Percentiles rank a stretch among this genome's conserved stretches.
These are phyloP conservation scores for Mrakia blollopis DNA, from an alignment of 768 basidiomycete species.

Conservation along the genomic window DNA sequence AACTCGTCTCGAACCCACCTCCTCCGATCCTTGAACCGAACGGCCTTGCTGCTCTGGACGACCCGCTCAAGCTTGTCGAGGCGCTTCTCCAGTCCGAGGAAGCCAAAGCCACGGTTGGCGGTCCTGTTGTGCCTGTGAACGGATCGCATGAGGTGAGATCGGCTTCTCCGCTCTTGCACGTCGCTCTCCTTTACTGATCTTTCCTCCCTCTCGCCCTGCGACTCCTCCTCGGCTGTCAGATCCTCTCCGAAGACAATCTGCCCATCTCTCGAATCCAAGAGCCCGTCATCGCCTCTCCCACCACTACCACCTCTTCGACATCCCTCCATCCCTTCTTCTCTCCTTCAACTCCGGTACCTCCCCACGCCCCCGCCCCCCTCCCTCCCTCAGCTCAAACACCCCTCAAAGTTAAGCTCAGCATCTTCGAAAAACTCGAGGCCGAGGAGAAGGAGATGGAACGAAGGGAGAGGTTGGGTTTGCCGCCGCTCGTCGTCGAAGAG, in stretches of 20 bases:
- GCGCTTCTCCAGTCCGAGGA: neutral
- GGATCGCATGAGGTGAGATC: neutral
- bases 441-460: conserved; percentile 20
- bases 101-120: no score
- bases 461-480: conserved; percentile 5
- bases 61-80: neutral
- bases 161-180: neutral
- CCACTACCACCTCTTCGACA: neutral
- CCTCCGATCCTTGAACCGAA: neutral
- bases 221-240: neutral
- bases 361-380: neutral
- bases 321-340: neutral
- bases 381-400: neutral
- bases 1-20: neutral
- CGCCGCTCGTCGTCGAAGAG: neutral
- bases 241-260: neutral
- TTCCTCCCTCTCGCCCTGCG: neutral
- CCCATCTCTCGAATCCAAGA: conserved; percentile 28
- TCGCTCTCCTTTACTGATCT: neutral
- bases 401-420: neutral
- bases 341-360: neutral
- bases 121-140: neutral
- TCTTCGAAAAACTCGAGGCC: conserved; percentile 22
- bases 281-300: neutral
- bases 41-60: neutral